Conservation (phyloP, 768 basidiomycete genomes). For the Clitopilus hobsonii region DNA sequence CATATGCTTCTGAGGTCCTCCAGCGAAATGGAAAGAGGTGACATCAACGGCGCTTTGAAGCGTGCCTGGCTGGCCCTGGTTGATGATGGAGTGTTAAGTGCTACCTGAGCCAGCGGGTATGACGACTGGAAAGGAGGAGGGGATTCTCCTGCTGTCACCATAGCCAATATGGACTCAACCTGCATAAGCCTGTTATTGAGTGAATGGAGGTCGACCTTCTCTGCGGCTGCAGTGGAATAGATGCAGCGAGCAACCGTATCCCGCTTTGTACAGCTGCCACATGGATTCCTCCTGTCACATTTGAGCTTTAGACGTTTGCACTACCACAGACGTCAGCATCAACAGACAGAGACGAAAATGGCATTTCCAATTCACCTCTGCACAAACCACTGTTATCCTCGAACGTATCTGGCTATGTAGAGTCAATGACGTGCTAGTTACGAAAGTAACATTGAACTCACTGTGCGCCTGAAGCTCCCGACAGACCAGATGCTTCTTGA, state of each 20-base stretch:
- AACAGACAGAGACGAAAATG: background rate
- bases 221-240: slow-evolving; percentile 78
- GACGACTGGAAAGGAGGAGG: slow-evolving; percentile 31
- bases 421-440: background rate
- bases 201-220: slow-evolving; percentile 85
- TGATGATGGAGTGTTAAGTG: slow-evolving; percentile 7
- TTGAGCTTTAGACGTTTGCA: slow-evolving; percentile 87
- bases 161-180: slow-evolving; percentile 58
- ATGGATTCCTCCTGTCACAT: slow-evolving; percentile 77
- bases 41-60: slow-evolving; percentile 31
- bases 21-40: slow-evolving; percentile 47
- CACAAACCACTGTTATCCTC: slow-evolving; percentile 76
- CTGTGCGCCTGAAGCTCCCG: background rate
- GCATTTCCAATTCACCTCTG: slow-evolving; percentile 50
- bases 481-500: slow-evolving; percentile 4
- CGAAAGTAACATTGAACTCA: background rate
- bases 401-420: slow-evolving; percentile 60
- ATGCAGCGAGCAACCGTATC: slow-evolving; percentile 69
- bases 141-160: slow-evolving; percentile 37
- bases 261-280: slow-evolving; percentile 74
- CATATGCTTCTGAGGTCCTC: slow-evolving; percentile 59
- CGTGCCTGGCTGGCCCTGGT: slow-evolving; percentile 24
- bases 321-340: slow-evolving; percentile 28
- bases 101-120: slow-evolving; percentile 25
- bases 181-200: slow-evolving; percentile 75